Evolutionary conservation across 192 early-diverging fungal species (phyloP), one percentile per base, ranked within the genome.

Genomic region (Coemansia sp.): DNA sequence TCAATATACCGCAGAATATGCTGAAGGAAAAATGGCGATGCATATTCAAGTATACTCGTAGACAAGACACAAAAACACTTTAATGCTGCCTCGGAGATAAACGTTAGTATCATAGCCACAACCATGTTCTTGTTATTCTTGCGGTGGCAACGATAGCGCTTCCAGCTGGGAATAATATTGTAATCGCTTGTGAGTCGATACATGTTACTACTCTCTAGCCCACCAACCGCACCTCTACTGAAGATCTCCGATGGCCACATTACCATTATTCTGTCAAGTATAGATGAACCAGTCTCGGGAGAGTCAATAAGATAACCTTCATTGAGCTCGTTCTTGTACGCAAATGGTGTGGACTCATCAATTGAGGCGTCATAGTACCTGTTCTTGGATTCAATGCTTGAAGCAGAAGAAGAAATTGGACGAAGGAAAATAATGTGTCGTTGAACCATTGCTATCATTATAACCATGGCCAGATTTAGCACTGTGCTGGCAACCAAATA

Each of bases 11-110:
- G 69, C 63, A 88, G 62, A 15, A 88, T 80, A 36, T 68, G 72
- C 55, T 87, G 77, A 47, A 88, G 67, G 42, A 78, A 87, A 57
- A 73, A 87, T n/a, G 86, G 74, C 32, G 78, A 78, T n/a, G 72
- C 75, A 59, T 81, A 87, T 5, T 36, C 19, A 8, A 84, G 13
- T 26, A 73, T 18, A 0, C 75, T 68, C 67, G 66, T 72, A 0
- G 56, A 32, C 9, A 84, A 13, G 4, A 70, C 39, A 32, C 62
- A 66, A 15, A 68, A 1, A 18, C 56, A 40, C 47, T 85, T 81
- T 5, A 69, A 11, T 39, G 45, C n/a, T 1, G 86, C 51, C 13
- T 74, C 63, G 22, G 47, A 43, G n/a, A 65, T 54, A 58, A 86
- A 84, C 1, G 78, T 67, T 8, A 51, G 66, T 15, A 69, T 19